Percentiles rank a stretch among this genome's conserved stretches.
phyloP scores from a whole-genome alignment of 495 filamentous ascomycete genomes.

The Beverwykella pulmonaria region DNA sequence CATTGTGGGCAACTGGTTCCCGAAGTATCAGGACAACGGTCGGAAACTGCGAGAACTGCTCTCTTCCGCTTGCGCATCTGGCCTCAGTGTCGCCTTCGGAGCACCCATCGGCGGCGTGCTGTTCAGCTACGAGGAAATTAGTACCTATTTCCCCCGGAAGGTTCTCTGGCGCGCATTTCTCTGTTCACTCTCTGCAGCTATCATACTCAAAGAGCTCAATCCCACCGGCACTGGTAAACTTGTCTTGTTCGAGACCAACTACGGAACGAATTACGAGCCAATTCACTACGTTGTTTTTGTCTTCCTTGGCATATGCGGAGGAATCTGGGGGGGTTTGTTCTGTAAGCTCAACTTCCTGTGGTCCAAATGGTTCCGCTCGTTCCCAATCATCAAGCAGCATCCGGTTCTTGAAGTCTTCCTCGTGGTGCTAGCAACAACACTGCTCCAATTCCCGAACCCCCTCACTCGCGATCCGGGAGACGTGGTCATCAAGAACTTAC shows the following conservation, averaged over 20 bases:
- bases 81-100: slow-evolving; percentile 61
- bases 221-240: slow-evolving; percentile 61
- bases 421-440: slow-evolving; percentile 55
- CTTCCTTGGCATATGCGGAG: slow-evolving; percentile 58
- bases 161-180: slow-evolving; percentile 62
- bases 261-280: slow-evolving; percentile 55
- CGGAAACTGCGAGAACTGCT: slow-evolving; percentile 59
- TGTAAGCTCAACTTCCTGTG: slow-evolving; percentile 60
- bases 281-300: slow-evolving; percentile 60
- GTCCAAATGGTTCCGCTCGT: slow-evolving; percentile 58
- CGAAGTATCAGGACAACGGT: slow-evolving; percentile 57
- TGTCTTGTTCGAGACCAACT: slow-evolving; percentile 63
- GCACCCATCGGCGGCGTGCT: slow-evolving; percentile 63
- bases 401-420: slow-evolving; percentile 59
- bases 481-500: slow-evolving; percentile 56
- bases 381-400: slow-evolving; percentile 54
- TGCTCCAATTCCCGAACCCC: slow-evolving; percentile 60
- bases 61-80: slow-evolving; percentile 58
- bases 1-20: slow-evolving; percentile 55
- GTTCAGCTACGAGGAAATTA: slow-evolving; percentile 60
- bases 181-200: slow-evolving; percentile 58
- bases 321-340: slow-evolving; percentile 60
- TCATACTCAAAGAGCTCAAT: slow-evolving; percentile 59
- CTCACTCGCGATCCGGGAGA: slow-evolving; percentile 57
- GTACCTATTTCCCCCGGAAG: slow-evolving; percentile 58